These are phyloP conservation scores for Inga leiocalycina DNA, from an alignment of 306 rosid species.

Conservation along the genomic window DNA sequence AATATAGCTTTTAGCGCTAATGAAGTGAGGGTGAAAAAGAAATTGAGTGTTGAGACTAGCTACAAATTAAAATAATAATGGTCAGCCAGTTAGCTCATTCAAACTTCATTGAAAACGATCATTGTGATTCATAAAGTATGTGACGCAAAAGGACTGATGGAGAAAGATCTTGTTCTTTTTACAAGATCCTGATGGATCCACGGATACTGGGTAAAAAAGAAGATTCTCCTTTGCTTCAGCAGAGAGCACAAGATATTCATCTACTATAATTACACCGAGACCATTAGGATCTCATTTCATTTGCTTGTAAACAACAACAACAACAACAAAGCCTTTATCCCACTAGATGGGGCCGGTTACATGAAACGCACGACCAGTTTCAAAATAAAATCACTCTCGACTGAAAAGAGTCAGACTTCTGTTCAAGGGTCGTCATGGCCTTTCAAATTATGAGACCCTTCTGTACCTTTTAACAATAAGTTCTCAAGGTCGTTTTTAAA, in stretches of 20 bases:
- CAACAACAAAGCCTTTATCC: too few species aligned
- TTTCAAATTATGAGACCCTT: not conserved
- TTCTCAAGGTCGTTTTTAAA: not conserved
- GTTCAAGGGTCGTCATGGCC: slow-evolving; percentile 1
- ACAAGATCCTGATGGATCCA: not conserved
- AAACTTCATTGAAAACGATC: not conserved
- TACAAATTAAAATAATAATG: not conserved
- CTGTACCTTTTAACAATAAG: not conserved
- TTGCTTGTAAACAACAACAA: not conserved
- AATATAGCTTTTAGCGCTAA: not conserved
- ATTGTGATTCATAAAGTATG: not conserved
- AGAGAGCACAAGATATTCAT: not conserved
- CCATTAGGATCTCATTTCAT: slow-evolving; percentile 11
- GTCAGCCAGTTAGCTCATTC: not conserved
- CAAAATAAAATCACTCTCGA: slow-evolving; percentile 31
- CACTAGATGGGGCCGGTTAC: too few species aligned
- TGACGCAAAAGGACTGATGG: not conserved
- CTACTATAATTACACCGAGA: not conserved
- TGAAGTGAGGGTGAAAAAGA: not conserved
- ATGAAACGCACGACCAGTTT: not conserved
- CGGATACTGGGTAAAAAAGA: not conserved
- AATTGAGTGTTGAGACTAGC: not conserved
- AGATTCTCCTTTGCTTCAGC: not conserved
- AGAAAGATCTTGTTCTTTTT: not conserved
- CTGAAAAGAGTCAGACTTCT: not conserved